phyloP scores from a whole-genome alignment of 495 filamentous ascomycete species.

The Aspergillus mulundensis region DNA sequence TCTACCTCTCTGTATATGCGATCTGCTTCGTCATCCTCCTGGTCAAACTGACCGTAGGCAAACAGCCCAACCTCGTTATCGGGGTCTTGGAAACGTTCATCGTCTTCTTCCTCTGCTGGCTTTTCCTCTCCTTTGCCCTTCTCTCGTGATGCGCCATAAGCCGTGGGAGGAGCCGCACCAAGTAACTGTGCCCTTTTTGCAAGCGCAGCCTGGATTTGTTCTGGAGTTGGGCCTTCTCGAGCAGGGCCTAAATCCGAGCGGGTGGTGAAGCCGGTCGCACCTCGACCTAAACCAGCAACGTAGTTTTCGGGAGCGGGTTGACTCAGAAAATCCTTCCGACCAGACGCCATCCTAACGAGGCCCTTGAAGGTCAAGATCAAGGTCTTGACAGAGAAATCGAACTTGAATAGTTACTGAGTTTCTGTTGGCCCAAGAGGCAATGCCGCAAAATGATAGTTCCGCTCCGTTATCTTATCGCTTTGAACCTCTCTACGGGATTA shows the following conservation, averaged over 20 bases:
- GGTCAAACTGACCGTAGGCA: slow-evolving; percentile 87
- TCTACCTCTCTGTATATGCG: slow-evolving; percentile 92
- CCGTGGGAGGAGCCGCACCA: slow-evolving; percentile 73
- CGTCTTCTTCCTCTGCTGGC: slow-evolving; percentile 70
- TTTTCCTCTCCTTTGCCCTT: slow-evolving; percentile 58
- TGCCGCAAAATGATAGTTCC: slow-evolving; percentile 30
- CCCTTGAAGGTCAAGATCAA: not conserved
- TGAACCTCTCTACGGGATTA: not conserved
- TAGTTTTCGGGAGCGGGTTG: slow-evolving; percentile 96
- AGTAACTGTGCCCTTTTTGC: slow-evolving; percentile 85
- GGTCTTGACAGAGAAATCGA: not conserved
- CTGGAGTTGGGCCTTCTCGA: slow-evolving; percentile 92
- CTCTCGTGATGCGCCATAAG: slow-evolving; percentile 73
- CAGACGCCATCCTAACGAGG: slow-evolving; percentile 57
- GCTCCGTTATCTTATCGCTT: slow-evolving; percentile 42
- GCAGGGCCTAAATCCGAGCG: slow-evolving; percentile 95
- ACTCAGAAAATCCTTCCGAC: slow-evolving; percentile 83
- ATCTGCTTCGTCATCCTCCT: slow-evolving; percentile 96
- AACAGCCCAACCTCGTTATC: slow-evolving; percentile 97
- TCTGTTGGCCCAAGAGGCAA: not conserved
- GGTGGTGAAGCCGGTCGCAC: slow-evolving; percentile 96
- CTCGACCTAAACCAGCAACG: slow-evolving; percentile 94
- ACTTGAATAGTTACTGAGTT: not conserved
- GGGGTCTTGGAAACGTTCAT: slow-evolving; percentile 88
- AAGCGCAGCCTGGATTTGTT: slow-evolving; percentile 96